A percentile compares a stretch with the other conserved stretches of the same genome.
These are phyloP conservation scores for Lipomyces sp. DNA, from an alignment of 805 yeast species.

Conservation along the genomic window DNA sequence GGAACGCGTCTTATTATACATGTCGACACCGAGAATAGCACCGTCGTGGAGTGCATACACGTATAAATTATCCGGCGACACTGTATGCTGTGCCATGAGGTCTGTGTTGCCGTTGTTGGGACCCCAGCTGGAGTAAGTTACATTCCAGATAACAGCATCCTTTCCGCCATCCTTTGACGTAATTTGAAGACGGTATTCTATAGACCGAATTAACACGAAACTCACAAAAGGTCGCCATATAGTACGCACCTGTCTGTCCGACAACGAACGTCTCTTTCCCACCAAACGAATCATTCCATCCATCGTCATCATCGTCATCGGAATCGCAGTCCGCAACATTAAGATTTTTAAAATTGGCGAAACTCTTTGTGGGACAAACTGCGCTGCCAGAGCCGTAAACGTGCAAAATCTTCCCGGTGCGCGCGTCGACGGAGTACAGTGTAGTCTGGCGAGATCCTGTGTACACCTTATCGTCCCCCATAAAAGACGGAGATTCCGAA, in stretches of 20 bases:
- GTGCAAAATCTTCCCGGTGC: constrained; percentile 68
- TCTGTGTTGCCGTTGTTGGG: constrained; percentile 78
- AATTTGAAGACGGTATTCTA: constrained; percentile 48
- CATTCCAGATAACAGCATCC: constrained; percentile 72
- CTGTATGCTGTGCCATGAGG: constrained; percentile 45
- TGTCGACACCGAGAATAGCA: constrained; percentile 66
- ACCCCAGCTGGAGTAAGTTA: constrained; percentile 85
- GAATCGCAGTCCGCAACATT: neutral
- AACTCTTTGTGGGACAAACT: constrained; percentile 9
- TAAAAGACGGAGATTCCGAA: constrained; percentile 79
- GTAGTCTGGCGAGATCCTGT: constrained; percentile 81
- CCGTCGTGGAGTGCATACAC: constrained; percentile 82
- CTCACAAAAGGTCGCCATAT: constrained; percentile 1
- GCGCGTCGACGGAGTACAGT: constrained; percentile 67
- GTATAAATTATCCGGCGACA: constrained; percentile 59
- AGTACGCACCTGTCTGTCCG: constrained; percentile 15
- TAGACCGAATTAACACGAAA: constrained; percentile 25
- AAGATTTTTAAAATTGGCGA: neutral
- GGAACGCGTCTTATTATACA: constrained; percentile 40
- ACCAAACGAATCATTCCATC: constrained; percentile 14
- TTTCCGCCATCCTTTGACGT: constrained; percentile 64
- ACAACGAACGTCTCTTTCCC: constrained; percentile 17
- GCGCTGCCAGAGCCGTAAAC: constrained; percentile 59
- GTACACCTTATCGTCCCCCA: constrained; percentile 73
- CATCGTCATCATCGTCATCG: constrained; percentile 26